Evolutionary conservation across 2,329 filamentous ascomycete species (phyloP), one percentile per base, ranked within the genome.

Genomic region (Moelleriella libera): DNA sequence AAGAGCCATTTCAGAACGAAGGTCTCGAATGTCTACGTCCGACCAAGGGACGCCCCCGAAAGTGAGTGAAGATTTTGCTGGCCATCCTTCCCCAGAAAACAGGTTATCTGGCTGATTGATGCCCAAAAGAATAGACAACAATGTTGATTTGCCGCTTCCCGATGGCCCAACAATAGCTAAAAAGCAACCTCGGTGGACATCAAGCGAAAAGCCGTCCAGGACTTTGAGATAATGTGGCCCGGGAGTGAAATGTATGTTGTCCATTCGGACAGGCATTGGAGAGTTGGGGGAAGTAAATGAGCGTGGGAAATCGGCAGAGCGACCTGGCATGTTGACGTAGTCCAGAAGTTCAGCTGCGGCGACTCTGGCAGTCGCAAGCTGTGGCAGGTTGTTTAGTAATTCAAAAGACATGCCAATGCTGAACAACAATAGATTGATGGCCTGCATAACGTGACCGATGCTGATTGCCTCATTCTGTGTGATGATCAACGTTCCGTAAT

Each of bases 91-190:
- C 21, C 3, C 21, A 21, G 21, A 21, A 21, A 21, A 21, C 21
- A 29, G 28, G 10, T 11, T 47, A 46, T 40, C 49, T 0, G 74
- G 70, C 2, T 62, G 53, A 54, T 92, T 88, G 0, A 96, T 70
- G 1, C 83, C 78, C 4, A 94, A 66, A 0, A 97, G 69, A 0
- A 97, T 67, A 0, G 83, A 77, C 0, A 83, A 74, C 37, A 96
- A 72, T 0, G 90, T 96, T 11, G 84, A 89, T 65, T 98, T 97
- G 1, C 92, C 90, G n/a, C 83, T 86, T 0, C 92, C 90, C 0
- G 88, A 95, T 1, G 76, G 68, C 1, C 90, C 89, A 2, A 94
- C 88, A 21, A 97, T 78, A 2, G 86, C 88, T 0, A 82, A 82
- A 53, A 78, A 85, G 4, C 75, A 78, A 28, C 82, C 80, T 0